Evolutionary conservation across 331 rosid species (phyloP), one percentile per base, ranked within the genome.

Genomic region (Erythrophleum ivorense): DNA sequence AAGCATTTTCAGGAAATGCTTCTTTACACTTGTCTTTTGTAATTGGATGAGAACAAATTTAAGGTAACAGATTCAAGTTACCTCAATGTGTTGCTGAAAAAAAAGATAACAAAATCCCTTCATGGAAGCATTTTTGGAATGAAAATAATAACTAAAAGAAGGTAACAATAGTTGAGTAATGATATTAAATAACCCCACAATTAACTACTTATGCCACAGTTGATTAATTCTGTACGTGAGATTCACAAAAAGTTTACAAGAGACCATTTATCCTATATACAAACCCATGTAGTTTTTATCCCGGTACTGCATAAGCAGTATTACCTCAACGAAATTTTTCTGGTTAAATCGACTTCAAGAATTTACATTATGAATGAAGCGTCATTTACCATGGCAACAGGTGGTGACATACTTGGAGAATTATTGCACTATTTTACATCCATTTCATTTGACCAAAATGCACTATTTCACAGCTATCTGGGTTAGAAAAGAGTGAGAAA

Each of bases 361-460:
- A 6, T 7, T 55, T 5, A n/a, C 29, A 31, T 10, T 10, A 1
- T 3, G 10, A 29, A n/a, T n/a, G n/a, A n/a, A n/a, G n/a, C n/a
- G n/a, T n/a, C n/a, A n/a, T n/a, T n/a, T n/a, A n/a, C n/a, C n/a
- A n/a, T n/a, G n/a, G n/a, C n/a, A n/a, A 48, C 15, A 34, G 53
- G 36, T 29, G 65, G 33, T 19, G 65, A 58, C 34, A 11, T 45
- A 29, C 36, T 70, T 45, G 70, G 70, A 43, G 9, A 21, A 60
- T 4, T 21, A 46, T 24, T 70, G 40, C 75, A 24, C 10, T 5
- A 5, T 43, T 45, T 4, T 33, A 14, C 41, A 15, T 50, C 45
- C 29, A 71, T 38, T 48, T 49, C 86, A 78, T 71, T 53, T 8
- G 9, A 52, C 49, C 33, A 34, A 31, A 34, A 58, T 33, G 77